These are phyloP conservation scores for Neurospora terricola DNA, from an alignment of 495 filamentous ascomycete species.

Conservation along the genomic window DNA sequence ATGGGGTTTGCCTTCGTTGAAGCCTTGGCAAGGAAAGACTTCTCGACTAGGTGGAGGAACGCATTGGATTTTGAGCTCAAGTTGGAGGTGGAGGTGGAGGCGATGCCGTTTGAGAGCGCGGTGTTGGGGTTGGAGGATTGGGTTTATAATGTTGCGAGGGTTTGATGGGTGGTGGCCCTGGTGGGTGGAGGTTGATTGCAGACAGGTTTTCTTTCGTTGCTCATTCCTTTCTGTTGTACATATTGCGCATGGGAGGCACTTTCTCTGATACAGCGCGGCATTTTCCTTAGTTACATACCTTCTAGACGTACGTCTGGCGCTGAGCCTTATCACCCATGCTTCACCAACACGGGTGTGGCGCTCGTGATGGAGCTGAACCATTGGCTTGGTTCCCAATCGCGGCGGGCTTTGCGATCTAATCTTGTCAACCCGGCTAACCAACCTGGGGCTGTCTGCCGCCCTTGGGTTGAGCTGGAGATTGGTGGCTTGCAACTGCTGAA, in stretches of 20 bases:
- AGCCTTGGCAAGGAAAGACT: neutral
- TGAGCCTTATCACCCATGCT: neutral
- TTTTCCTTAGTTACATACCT: too few species aligned
- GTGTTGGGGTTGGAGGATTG: neutral
- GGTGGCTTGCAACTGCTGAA: neutral
- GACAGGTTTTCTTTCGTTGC: too few species aligned
- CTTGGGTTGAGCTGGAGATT: neutral
- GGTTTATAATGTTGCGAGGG: neutral
- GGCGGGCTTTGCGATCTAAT: neutral
- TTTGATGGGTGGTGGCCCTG: too few species aligned
- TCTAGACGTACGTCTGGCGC: too few species aligned
- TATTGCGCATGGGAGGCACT: too few species aligned
- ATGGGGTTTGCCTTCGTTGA: neutral
- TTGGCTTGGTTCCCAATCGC: neutral
- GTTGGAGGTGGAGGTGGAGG: neutral
- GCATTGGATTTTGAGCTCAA: neutral
- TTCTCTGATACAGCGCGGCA: too few species aligned
- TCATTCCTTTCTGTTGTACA: too few species aligned
- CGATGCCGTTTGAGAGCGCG: neutral
- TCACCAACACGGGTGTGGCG: neutral
- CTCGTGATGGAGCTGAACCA: neutral
- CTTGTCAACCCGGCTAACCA: neutral
- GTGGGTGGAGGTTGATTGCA: too few species aligned
- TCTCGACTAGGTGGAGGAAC: neutral
- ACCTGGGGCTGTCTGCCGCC: neutral